Percentiles rank a stretch among this genome's conserved stretches.
phyloP scores from a whole-genome alignment of 1,139 yeast species.

The Groenewaldozyma auringiensis region DNA sequence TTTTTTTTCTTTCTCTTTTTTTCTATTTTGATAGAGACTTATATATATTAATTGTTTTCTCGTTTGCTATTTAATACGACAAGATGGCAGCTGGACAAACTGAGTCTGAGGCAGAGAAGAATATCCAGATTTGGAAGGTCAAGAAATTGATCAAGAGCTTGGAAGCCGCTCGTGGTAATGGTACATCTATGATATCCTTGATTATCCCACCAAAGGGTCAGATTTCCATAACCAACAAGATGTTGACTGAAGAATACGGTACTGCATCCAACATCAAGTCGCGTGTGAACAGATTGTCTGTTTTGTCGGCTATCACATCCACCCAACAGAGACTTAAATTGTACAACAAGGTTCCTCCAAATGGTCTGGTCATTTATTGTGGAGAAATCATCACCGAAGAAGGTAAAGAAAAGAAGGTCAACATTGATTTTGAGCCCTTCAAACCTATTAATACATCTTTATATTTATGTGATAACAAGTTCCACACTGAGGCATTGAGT shows the following conservation, averaged over 20 bases:
- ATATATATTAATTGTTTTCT: too few species aligned
- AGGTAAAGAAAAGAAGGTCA: conserved; percentile 93
- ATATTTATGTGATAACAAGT: conserved; percentile 93
- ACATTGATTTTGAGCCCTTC: conserved; percentile 93
- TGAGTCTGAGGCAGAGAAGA: conserved; percentile 72
- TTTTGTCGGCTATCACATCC: conserved; percentile 91
- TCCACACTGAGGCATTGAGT: conserved; percentile 93
- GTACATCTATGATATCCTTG: conserved; percentile 96
- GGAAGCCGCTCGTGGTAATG: conserved; percentile 92
- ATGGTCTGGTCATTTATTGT: conserved; percentile 93
- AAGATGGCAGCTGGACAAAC: conserved; percentile 21
- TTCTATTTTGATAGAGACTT: background rate
- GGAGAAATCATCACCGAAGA: conserved; percentile 97
- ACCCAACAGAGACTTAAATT: conserved; percentile 93
- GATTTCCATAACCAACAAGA: conserved; percentile 76
- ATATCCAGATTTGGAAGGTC: conserved; percentile 98
- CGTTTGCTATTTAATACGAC: too few species aligned
- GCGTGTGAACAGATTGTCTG: conserved; percentile 92
- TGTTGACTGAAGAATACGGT: conserved; percentile 97
- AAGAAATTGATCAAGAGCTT: conserved; percentile 69
- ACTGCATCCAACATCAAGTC: conserved; percentile 97
- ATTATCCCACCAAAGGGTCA: conserved; percentile 92
- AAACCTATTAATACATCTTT: conserved; percentile 96
- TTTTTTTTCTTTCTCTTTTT: background rate
- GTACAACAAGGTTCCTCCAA: conserved; percentile 82